Conservation (phyloP, 345 rosid genomes). For the Syzygium jambos region DNA sequence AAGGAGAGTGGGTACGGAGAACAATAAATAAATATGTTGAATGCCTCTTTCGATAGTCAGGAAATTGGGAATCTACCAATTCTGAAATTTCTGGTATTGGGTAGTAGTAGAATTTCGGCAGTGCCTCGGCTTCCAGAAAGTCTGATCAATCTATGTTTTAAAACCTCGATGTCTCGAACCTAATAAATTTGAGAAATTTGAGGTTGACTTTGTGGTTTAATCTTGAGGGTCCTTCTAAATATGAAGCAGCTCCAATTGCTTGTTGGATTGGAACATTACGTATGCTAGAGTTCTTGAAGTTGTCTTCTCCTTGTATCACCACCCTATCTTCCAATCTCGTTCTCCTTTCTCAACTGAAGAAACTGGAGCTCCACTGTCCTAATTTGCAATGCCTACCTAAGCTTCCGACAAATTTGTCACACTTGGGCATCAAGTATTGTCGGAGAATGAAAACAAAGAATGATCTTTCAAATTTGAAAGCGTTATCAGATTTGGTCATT, state of each 20-base stretch:
- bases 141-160: neutral
- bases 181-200: neutral
- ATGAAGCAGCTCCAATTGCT: neutral
- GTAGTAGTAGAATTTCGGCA: rapidly evolving
- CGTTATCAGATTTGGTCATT: neutral
- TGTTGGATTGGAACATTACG: neutral
- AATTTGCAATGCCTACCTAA: neutral
- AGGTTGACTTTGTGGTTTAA: rapidly evolving
- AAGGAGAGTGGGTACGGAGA: no score
- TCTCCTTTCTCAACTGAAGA: neutral
- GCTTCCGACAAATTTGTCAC: neutral
- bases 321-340: no score
- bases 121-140: neutral
- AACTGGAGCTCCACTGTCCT: neutral
- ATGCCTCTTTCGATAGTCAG: no score
- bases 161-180: neutral
- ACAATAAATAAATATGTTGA: no score
- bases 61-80: neutral
- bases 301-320: neutral
- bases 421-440: rapidly evolving
- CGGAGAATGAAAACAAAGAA: neutral
- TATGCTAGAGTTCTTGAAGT: neutral
- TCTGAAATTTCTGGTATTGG: neutral
- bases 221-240: neutral
- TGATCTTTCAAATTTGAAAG: neutral